phyloP scores from a whole-genome alignment of 2,329 filamentous ascomycete genomes.

The Phialophora macrospora region DNA sequence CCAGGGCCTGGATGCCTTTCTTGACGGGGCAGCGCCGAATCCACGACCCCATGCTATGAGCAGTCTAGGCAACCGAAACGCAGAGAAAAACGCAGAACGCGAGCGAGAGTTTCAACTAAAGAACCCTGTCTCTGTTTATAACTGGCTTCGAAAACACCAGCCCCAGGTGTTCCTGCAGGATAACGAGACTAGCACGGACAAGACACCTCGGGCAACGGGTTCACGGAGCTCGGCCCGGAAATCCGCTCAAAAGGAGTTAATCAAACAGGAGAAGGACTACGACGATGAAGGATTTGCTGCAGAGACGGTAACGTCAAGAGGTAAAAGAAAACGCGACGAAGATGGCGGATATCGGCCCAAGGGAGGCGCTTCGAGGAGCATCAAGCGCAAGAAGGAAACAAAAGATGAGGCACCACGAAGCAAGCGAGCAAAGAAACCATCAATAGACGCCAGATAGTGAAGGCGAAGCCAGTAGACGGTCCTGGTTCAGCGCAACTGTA shows the following conservation, averaged over 20 bases:
- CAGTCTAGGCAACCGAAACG: constrained; percentile 51
- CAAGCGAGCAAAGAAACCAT: constrained; percentile 35
- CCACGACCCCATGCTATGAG: constrained; percentile 45
- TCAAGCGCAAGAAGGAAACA: constrained; percentile 47
- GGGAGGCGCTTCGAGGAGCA: constrained; percentile 48
- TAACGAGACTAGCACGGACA: constrained; percentile 58
- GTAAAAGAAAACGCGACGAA: constrained; percentile 55
- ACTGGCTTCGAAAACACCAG: constrained; percentile 87
- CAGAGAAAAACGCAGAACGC: constrained; percentile 56
- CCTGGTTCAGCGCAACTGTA: not conserved
- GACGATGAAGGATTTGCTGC: constrained; percentile 51
- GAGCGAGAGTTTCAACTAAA: constrained; percentile 64
- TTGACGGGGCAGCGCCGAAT: constrained; percentile 26
- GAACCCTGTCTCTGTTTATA: constrained; percentile 92
- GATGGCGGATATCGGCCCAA: constrained; percentile 55
- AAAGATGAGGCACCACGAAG: constrained; percentile 31
- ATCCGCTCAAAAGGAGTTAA: constrained; percentile 37
- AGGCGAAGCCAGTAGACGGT: not conserved
- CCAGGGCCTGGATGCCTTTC: constrained; percentile 48
- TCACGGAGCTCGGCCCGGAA: constrained; percentile 50
- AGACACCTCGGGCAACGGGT: constrained; percentile 48
- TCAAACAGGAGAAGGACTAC: constrained; percentile 46
- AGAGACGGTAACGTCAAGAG: constrained; percentile 45
- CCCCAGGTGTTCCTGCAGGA: constrained; percentile 85
- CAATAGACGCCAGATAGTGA: constrained; percentile 32